Base-by-base conservation (phyloP, 1,139 yeast genomes). In the Pichia inconspicua region DNA sequence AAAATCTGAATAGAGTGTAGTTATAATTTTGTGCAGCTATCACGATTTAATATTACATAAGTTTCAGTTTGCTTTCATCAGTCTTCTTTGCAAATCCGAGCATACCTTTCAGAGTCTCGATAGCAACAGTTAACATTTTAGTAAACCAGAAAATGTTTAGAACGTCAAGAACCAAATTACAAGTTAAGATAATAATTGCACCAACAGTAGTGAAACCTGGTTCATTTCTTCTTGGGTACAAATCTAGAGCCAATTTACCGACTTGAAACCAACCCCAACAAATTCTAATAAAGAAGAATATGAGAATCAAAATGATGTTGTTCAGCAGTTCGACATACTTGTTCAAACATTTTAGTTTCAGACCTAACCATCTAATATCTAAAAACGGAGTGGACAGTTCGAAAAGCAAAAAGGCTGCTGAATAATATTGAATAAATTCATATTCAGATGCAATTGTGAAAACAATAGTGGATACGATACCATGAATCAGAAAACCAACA, bases 331-430 rank as follows among this genome's bases (percentile, higher is more conserved):
- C 77, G 47, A 80, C 59, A 54, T 66, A 70, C 35, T 73, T 75
- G 44, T 80, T 79, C 30, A 67, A 53, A 8, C 72, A 71, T 2
- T 95, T 89, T 48, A 86, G 75, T 59, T 83, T 82, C 46, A 85
- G 70, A 2, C 92, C 86, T 63, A 86, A 83, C 97, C 97, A 90
- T 67, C 95, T 84, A 55, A 89, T 66, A 68, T 92, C 90, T 50
- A 92, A 81, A 63, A 90, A 90, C 12, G 98, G 97, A 9, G 97
- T 92, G 22, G 96, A 86, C 50, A 85, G 73, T 67, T 92, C 98
- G 68, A 92, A 92, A 52, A 88, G 61, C 58, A 92, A 73, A 66
- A 92, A 92, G 10, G 82, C 78, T 1, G 96, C 94, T 17, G 88
- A 80, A 73, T 88, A 90, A 60, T 87, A 87, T 63, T 82, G 74